Conservation (phyloP, 1,284 basidiomycete species). For the Trametes sp. region DNA sequence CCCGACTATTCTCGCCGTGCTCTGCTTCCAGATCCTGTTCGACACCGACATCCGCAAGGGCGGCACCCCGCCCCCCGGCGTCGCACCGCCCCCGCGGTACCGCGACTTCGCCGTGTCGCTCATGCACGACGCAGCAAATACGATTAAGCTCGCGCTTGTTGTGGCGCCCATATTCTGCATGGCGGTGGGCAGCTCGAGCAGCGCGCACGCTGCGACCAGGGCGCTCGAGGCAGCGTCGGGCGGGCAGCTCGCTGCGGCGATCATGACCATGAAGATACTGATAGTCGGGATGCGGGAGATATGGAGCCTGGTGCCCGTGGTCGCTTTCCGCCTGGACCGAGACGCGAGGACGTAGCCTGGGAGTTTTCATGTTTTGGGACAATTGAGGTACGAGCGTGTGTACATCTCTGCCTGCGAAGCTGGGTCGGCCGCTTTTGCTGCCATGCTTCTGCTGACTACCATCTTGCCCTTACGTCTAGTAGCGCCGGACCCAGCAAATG, state of each 20-base stretch:
- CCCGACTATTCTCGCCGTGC: conserved; percentile 27
- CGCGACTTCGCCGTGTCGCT: conserved; percentile 18
- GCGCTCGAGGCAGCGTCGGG: conserved; percentile 30
- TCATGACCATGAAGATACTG: conserved; percentile 29
- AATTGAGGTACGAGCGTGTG: neutral
- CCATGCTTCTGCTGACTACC: neutral
- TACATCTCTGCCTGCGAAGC: neutral
- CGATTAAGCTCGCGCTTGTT: conserved; percentile 29
- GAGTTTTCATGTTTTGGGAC: neutral
- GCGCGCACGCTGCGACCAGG: conserved; percentile 8
- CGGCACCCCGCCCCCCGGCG: conserved; percentile 13
- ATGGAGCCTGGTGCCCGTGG: conserved; percentile 30
- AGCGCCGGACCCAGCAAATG: neutral
- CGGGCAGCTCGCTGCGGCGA: conserved; percentile 28
- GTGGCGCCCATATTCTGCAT: conserved; percentile 26
- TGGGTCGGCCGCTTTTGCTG: too few species aligned
- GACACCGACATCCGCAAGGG: conserved; percentile 26
- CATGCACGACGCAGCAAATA: conserved; percentile 27
- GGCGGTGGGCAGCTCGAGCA: conserved; percentile 18
- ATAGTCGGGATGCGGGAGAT: conserved; percentile 25
- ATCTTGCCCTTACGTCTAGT: neutral
- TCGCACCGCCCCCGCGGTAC: neutral
- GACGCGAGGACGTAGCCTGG: conserved; percentile 5
- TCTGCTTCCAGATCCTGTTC: conserved; percentile 23
- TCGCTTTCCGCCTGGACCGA: conserved; percentile 22